Base-by-base conservation (phyloP, 192 early-diverging fungal species). In the Coemansia erecta region DNA sequence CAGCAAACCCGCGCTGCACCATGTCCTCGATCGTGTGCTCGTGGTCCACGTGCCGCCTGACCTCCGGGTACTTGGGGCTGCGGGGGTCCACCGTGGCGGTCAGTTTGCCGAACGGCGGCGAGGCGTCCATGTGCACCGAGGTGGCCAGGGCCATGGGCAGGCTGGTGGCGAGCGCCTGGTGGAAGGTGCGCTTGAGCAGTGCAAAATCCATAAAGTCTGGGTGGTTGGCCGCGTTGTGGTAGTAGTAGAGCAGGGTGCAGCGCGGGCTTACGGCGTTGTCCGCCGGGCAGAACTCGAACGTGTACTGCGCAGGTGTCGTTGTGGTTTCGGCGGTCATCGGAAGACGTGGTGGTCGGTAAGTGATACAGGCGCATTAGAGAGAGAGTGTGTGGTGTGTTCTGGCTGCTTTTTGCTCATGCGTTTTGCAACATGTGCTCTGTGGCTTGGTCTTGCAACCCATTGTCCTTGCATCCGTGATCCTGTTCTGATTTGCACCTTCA, bases 171-270 rank as follows among this genome's bases (percentile, higher is more conserved):
- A 72, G 63, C 6, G 69, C 46, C 10, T 24, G 26, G 58, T 65
- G 31, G n/a, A 72, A 56, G 4, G 69, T 44, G 8, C 31, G n/a
- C 14, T 48, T 49, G 19, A 72, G 58, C 0, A 46, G 15, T 1
- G 11, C 41, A 40, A 65, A 72, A 3, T 61, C 58, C 69, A 72
- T 72, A 33, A 72, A 72, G 4, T n/a, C 58, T 0, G 52, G 15
- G 4, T 17, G n/a, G 15, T 26, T 26, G 12, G 7, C 31, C 19
- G 45, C 45, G 45, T 47, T 47, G 18, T 21, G 45, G 45, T 17
- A 17, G n/a, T 23, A 46, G 33, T 14, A 22, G 43, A 48, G 43
- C 44, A 59, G 22, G 35, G 33, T 59, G 37, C 11, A 59, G 33
- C 46, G 58, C 19, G 23, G 58, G 17, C 43, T 48, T 21, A 23